Evolutionary conservation across 1,284 basidiomycete species (phyloP).

Genomic region (Pseudozyma sp.): DNA sequence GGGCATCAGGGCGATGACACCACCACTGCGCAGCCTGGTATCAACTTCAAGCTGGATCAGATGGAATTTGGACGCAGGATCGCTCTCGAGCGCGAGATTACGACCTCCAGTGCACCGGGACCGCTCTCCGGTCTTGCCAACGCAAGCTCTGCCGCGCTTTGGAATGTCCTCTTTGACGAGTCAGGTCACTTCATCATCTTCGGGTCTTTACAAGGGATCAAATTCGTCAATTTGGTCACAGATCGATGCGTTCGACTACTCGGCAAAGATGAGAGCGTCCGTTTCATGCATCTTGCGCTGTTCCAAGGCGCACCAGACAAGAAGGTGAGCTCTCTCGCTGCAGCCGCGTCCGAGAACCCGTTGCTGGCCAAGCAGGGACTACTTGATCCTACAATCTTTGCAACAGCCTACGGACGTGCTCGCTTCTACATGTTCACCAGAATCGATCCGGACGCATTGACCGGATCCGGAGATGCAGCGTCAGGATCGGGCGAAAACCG

Average conservation of each 20-base stretch:
- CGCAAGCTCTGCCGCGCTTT: constrained; percentile 49
- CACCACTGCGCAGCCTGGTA: background rate
- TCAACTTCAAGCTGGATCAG: constrained; percentile 88
- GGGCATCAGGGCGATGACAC: background rate
- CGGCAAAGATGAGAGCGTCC: constrained; percentile 92
- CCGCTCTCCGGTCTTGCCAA: constrained; percentile 70
- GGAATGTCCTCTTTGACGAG: constrained; percentile 91
- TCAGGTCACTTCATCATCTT: constrained; percentile 93
- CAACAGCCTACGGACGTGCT: constrained; percentile 89
- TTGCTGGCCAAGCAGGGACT: constrained; percentile 77
- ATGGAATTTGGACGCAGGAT: constrained; percentile 99
- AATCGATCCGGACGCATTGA: constrained; percentile 75
- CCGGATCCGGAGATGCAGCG: constrained; percentile 70
- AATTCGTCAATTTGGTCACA: constrained; percentile 94
- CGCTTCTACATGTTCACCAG: constrained; percentile 98
- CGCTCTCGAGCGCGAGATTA: constrained; percentile 90
- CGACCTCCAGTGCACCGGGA: constrained; percentile 74
- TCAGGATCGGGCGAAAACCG: constrained; percentile 77
- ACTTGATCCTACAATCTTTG: constrained; percentile 91
- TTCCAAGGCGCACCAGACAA: constrained; percentile 95
- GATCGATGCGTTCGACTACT: constrained; percentile 90
- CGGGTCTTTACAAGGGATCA: constrained; percentile 92
- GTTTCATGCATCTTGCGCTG: constrained; percentile 87
- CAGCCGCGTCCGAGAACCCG: constrained; percentile 95
- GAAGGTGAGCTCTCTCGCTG: constrained; percentile 80